These are phyloP conservation scores for Tricholomella constricta DNA, from an alignment of 768 basidiomycete genomes.

Conservation along the genomic window DNA sequence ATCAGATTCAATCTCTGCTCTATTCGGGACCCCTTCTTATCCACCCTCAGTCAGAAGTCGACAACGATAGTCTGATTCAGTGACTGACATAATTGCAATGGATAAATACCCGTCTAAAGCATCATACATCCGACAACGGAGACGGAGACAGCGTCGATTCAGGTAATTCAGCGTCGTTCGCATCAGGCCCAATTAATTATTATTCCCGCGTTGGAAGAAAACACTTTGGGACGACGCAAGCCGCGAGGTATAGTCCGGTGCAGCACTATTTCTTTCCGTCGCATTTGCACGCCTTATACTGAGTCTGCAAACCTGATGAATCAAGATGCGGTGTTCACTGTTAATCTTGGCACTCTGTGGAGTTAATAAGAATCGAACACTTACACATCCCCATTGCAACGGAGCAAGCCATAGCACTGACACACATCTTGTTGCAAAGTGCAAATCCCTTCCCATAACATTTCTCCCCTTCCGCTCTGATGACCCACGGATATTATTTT, in stretches of 20 bases:
- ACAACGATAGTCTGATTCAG: too few relatives aligned
- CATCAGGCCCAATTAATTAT: too few relatives aligned
- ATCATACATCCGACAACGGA: too few relatives aligned
- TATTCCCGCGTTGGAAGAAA: too few relatives aligned
- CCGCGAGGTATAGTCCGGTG: not conserved
- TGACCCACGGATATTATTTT: not conserved
- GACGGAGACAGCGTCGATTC: too few relatives aligned
- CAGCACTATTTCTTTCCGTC: not conserved
- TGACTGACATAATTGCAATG: too few relatives aligned
- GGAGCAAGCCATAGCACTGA: conserved; percentile 1
- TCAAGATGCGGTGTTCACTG: not conserved
- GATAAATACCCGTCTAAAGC: too few relatives aligned
- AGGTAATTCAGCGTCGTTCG: too few relatives aligned
- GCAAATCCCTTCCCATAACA: conserved; percentile 10
- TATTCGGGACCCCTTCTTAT: too few relatives aligned
- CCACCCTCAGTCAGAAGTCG: too few relatives aligned
- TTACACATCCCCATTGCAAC: conserved; percentile 10
- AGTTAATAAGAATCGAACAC: not conserved
- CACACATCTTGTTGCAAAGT: conserved; percentile 9
- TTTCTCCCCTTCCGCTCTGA: conserved; percentile 5
- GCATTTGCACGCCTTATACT: conserved; percentile 5
- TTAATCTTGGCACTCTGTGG: not conserved
- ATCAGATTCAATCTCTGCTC: too few relatives aligned
- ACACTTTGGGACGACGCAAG: too few relatives aligned
- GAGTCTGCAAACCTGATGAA: not conserved